These are phyloP conservation scores for Stachybotrys chlorohalonatus DNA, from an alignment of 2,329 filamentous ascomycete species.

Conservation along the genomic window DNA sequence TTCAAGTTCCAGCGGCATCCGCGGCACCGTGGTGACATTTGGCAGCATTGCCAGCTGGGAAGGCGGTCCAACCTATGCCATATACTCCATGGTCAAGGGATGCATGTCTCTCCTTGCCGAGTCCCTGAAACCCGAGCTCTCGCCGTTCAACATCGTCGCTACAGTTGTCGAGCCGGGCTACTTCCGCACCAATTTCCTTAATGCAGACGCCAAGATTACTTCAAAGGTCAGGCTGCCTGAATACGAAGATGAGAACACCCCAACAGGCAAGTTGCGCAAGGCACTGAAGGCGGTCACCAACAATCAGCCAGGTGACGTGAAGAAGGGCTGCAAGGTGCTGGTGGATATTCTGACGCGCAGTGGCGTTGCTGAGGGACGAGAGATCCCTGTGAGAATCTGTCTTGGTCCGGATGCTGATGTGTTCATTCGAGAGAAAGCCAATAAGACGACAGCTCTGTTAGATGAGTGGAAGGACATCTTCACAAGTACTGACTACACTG, in stretches of 20 bases:
- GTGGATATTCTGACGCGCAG: slow-evolving; percentile 45
- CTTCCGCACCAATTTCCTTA: slow-evolving; percentile 42
- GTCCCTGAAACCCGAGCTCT: slow-evolving; percentile 31
- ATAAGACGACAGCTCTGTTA: slow-evolving; percentile 30
- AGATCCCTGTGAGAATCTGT: slow-evolving; percentile 43
- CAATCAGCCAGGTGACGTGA: slow-evolving; percentile 45
- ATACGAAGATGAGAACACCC: slow-evolving; percentile 19
- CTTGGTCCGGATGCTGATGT: slow-evolving; percentile 43
- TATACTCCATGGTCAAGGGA: slow-evolving; percentile 36
- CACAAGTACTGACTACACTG: slow-evolving; percentile 12
- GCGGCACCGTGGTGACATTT: slow-evolving; percentile 30
- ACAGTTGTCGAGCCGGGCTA: slow-evolving; percentile 40
- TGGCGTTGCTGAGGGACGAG: slow-evolving; percentile 35
- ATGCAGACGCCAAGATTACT: slow-evolving; percentile 16
- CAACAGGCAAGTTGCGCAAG: slow-evolving; percentile 16
- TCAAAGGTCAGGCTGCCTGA: slow-evolving; percentile 20
- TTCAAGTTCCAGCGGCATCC: slow-evolving; percentile 11
- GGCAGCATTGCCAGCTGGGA: slow-evolving; percentile 37
- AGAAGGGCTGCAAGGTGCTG: slow-evolving; percentile 41
- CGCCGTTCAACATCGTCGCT: slow-evolving; percentile 33
- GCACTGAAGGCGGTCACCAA: slow-evolving; percentile 27
- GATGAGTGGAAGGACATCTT: slow-evolving; percentile 36
- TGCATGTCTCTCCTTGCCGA: slow-evolving; percentile 35
- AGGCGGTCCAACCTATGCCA: slow-evolving; percentile 24
- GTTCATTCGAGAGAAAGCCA: slow-evolving; percentile 32